Evolutionary conservation across 2,329 filamentous ascomycete genomes (phyloP).

Genomic region (Hymenoscyphus occultus): DNA sequence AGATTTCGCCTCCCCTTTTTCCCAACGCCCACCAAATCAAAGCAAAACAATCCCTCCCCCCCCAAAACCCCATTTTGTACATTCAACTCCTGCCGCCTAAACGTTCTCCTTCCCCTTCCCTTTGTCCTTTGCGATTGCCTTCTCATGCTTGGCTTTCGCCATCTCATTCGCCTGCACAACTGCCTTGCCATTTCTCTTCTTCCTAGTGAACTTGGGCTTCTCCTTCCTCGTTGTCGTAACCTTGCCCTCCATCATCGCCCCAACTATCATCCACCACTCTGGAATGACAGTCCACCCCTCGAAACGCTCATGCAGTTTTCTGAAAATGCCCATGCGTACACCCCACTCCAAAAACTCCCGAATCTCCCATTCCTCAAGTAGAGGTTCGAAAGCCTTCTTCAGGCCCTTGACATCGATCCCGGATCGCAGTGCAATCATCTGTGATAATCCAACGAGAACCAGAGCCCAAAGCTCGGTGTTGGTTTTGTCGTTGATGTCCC

Average conservation of each 20-base stretch:
- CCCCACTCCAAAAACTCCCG: slow-evolving; percentile 59
- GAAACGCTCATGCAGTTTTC: slow-evolving; percentile 40
- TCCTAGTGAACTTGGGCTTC: not conserved
- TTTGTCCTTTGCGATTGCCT: not conserved
- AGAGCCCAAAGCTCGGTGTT: slow-evolving; percentile 62
- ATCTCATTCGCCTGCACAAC: not conserved
- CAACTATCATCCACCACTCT: slow-evolving; percentile 66
- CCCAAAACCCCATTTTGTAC: not conserved
- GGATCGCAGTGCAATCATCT: slow-evolving; percentile 60
- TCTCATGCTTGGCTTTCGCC: not conserved
- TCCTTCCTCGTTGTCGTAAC: slow-evolving; percentile 12
- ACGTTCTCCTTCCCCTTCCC: not conserved
- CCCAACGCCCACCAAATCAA: no score
- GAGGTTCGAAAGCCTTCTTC: slow-evolving; percentile 52
- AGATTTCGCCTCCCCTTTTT: no score
- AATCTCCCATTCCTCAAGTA: slow-evolving; percentile 62
- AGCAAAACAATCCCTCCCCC: no score
- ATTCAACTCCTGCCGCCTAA: not conserved
- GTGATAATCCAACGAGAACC: slow-evolving; percentile 59
- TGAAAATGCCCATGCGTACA: slow-evolving; percentile 41
- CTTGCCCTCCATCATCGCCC: slow-evolving; percentile 20
- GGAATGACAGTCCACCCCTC: slow-evolving; percentile 50
- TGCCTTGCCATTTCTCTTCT: not conserved
- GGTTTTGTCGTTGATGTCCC: slow-evolving; percentile 61
- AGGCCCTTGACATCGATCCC: slow-evolving; percentile 53